Base-by-base conservation (phyloP, 1,139 yeast genomes). In the Nakaseomyces kungkrabaensis region DNA sequence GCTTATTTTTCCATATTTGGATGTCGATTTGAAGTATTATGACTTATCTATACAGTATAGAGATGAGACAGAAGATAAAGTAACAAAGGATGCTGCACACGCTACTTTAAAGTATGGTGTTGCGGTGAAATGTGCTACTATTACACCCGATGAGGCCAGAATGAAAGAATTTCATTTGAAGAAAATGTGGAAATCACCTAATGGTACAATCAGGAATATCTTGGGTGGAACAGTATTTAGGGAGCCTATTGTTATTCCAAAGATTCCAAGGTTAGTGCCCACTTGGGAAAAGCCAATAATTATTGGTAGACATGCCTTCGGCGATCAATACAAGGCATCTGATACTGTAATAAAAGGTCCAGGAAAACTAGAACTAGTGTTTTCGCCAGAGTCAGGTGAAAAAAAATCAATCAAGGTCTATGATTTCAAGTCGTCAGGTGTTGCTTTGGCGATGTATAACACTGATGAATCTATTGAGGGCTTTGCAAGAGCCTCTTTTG, bases 161-260 rank as follows among this genome's bases (percentile, higher is more conserved):
- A 97, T 90, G 50, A 72, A 86, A 69, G 97, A 90, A 72, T 90
- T 88, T 69, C 73, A 77, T 54, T 78, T 90, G 69, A 89, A 89
- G 72, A 84, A 89, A 70, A 90, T 90, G 97, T 90, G 97, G 97
- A 77, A 85, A 51, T 87, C 96, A 26, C 97, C 97, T 58, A 90
- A 90, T 70, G 97, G 97, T 59, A 90, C 97, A 46, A 86, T 90
- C 67, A 81, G 97, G 71, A 90, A 90, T 72, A 84, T 90, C 58
- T 76, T 90, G 57, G 96, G 96, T 47, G 97, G 97, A 56, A 90
- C 97, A 32, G 96, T 90, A 44, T 90, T 90, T 77, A 81, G 97
- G 66, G 97, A 90, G 71, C 96, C 97, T 59, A 90, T 90, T 69
- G 90, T 90, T 51, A 87, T 90, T 63, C 90, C 84, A 55, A 78